Evolutionary conservation across 2,329 filamentous ascomycete genomes (phyloP), one percentile per base, ranked within the genome.

Genomic region (Fusarium metavorans): DNA sequence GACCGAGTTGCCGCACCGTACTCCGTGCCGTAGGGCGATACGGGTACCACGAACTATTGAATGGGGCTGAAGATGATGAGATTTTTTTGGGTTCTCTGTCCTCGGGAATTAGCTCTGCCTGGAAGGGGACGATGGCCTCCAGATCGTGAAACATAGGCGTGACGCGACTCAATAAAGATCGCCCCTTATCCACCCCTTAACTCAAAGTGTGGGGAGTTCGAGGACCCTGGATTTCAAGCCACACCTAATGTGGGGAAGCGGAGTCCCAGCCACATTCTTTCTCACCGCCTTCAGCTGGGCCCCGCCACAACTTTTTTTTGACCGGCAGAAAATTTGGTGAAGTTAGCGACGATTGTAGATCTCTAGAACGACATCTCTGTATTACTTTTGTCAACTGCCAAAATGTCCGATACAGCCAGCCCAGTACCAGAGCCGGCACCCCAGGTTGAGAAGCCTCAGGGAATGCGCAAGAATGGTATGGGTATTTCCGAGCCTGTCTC

Each of bases 401-500:
- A 45, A 59, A 90, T 91, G 87, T 87, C 87, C 34, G 80, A 78
- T 62, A 75, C 77, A 70, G 66, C 80, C 77, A 76, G 70, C 52
- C 76, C 76, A 35, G 80, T 80, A 34, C 77, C 83, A 11, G 81
- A 82, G 65, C 79, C 82, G 58, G 78, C 80, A 30, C 79, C 81
- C 27, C 78, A 84, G 68, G 74, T 82, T 20, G 73, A 79, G 54
- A 87, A 87, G 77, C 80, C 80, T 66, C 85, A 84, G 83, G 94
- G 92, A 73, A 92, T 97, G 89, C 93, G 94, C 78, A 93, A 93
- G 83, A 98, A 97, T 86, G 94, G 94, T 96, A 86, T 37, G 6
- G 27, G 48, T 43, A 30, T 58, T 39, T n/a, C 35, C 56, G 5
- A 39, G 2, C 16, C 35, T 27, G 56, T 39, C 34, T 27, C 34